phyloP scores from a whole-genome alignment of 1,284 basidiomycete genomes.

The Cutaneotrichosporon mucoides region DNA sequence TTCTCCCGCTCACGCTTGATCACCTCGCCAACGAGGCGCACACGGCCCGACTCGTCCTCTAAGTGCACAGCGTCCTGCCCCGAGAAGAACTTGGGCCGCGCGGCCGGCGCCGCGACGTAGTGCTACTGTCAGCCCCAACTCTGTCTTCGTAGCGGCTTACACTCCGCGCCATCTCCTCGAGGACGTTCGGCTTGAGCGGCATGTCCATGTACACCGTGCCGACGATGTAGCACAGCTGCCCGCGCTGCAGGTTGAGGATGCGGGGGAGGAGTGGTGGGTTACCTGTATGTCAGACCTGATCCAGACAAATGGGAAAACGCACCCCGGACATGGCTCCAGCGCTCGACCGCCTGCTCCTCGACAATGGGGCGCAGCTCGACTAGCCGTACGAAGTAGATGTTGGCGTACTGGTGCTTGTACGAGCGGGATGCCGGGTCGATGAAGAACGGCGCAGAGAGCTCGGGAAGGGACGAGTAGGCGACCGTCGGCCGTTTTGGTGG shows the following conservation, averaged over 20 bases:
- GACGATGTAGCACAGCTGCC: slow-evolving; percentile 80
- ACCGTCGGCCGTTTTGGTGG: slow-evolving; percentile 27
- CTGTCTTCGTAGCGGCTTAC: slow-evolving; percentile 53
- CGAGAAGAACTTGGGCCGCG: slow-evolving; percentile 68
- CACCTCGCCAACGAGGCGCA: slow-evolving; percentile 73
- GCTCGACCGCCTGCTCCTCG: slow-evolving; percentile 59
- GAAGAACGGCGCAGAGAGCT: slow-evolving; percentile 45
- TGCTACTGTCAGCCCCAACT: slow-evolving; percentile 55
- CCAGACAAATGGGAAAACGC: not conserved
- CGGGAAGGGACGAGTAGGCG: slow-evolving; percentile 38
- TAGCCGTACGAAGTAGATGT: slow-evolving; percentile 82
- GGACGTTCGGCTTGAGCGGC: slow-evolving; percentile 94
- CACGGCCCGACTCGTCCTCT: slow-evolving; percentile 92
- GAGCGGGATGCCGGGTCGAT: slow-evolving; percentile 41
- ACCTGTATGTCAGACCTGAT: slow-evolving; percentile 50
- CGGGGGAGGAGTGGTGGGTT: slow-evolving; percentile 71
- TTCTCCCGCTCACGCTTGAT: slow-evolving; percentile 47
- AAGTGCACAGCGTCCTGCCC: slow-evolving; percentile 77
- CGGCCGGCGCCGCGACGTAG: slow-evolving; percentile 79
- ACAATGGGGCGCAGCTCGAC: slow-evolving; percentile 62
- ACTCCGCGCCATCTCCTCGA: slow-evolving; percentile 89
- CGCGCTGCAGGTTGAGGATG: slow-evolving; percentile 82
- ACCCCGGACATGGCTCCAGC: slow-evolving; percentile 68
- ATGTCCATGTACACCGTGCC: slow-evolving; percentile 98
- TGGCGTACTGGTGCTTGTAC: slow-evolving; percentile 81